Evolutionary conservation across 768 basidiomycete species (phyloP), one percentile per base, ranked within the genome.

Genomic region (Mycena rebaudengoi): DNA sequence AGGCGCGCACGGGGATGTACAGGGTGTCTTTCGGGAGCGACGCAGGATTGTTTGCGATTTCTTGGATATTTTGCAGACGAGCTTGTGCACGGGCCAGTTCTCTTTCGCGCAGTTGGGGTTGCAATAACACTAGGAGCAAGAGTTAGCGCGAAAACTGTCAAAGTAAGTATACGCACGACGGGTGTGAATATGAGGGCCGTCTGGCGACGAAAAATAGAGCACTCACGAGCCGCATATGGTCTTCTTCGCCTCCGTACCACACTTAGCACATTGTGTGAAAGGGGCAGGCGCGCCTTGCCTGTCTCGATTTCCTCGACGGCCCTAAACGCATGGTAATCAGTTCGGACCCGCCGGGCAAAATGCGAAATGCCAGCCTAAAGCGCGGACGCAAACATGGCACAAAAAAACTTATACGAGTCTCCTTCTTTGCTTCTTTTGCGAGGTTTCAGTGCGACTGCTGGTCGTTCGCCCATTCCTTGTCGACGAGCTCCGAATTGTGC

Each of bases 381-480:
- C 68, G 59, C 13, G 69, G 56, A 28, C 70, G 53, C 50, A 68
- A 48, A 41, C 70, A 71, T 3, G 70, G 70, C 13, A 65, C 65
- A 23, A 71, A 68, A 35, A 70, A 70, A 35, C 67, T 66, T 18
- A 68, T 55, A 14, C 52, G 62, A 10, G 69, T 70, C 51, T 70
- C 69, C 30, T 68, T 50, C 43, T 60, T 61, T 3, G 54, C 61
- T 6, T 68, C 64, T 12, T 32, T 59, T 29, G 56, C 35, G 30
- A 70, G 48, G 33, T 66, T 70, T 64, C 69, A 70, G 46, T 70
- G 69, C 33, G 69, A 70, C 39, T 70, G 69, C 58, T 63, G 54
- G 7, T 70, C 67, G 10, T 55, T 39, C 2, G 32, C 63, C 40
- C 48, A 70, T 3, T 53, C 60, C 12, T 58, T 54, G 29, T 70